Evolutionary conservation across 129 eudicot genomes (phyloP), one percentile per base, ranked within the genome.

Genomic region (Flaveria robusta): DNA sequence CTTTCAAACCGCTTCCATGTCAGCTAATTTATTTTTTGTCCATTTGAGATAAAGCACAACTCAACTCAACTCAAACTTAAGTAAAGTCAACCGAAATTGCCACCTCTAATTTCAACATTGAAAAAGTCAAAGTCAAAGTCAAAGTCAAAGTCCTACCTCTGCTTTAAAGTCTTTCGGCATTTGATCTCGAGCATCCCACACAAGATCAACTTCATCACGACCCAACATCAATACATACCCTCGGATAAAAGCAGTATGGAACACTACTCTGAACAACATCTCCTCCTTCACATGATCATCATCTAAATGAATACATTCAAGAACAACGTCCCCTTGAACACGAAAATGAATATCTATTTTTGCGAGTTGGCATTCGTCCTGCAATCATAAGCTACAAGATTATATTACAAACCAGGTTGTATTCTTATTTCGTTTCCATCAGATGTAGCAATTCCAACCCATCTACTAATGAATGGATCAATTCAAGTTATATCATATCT

Each of bases 321-420:
- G 85, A 62, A 94, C 90, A 65, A 91, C 91, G 82, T 95, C 99
- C 65, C 99, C 99, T 78, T 89, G 92, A 74, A 91, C 87, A 63
- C 84, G 90, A 74, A 81, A 82, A 78, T 79, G 93, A 74, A 95
- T 79, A 64, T 95, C 99, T 62, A 95, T 60, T 82, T 89, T 91
- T 59, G 89, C 96, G 42, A 91, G 64, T 31, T 66, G 85, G 26
- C 96, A 89, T 70, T 95, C 97, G 31, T 84, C 92, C 99, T 95
- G 95, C 88, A 89, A 74, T 67, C 51, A 74, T 43, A 60, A 68
- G 82, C 74, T 52, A 68, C 31, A 63, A 75, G 72, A 72, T 64
- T 77, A 71, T 50, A 78, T 80, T 26, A 82, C 42, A 75, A 41
- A 60, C n/a, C 54, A 19, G 43, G 62, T 74, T 47, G 20, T 31